phyloP scores from a whole-genome alignment of 129 eudicot species.

The Chrysanthemum lavandulifolium region DNA sequence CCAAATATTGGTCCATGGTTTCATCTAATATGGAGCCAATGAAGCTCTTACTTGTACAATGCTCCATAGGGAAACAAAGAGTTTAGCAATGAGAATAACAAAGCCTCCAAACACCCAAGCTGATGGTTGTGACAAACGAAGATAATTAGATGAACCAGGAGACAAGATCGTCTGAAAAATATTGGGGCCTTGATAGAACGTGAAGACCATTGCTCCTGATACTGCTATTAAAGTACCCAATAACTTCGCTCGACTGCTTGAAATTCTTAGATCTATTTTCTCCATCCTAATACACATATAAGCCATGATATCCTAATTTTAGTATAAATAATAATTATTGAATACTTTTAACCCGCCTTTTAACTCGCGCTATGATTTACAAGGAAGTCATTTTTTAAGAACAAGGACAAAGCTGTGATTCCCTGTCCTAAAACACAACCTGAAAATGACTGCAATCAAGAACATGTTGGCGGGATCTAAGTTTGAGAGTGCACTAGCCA shows the following conservation, averaged over 20 bases:
- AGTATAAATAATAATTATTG: no score
- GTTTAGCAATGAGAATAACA: background rate
- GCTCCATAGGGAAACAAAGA: constrained; percentile 4
- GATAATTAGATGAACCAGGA: background rate
- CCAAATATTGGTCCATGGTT: background rate
- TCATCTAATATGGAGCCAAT: background rate
- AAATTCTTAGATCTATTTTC: constrained; percentile 32
- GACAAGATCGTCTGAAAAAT: background rate
- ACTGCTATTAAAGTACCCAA: constrained; percentile 35
- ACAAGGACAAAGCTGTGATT: no score
- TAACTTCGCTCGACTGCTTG: constrained; percentile 28
- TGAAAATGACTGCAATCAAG: constrained; percentile 29
- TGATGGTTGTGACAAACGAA: constrained; percentile 10
- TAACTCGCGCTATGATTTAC: no score
- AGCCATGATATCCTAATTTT: no score
- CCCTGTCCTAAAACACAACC: no score
- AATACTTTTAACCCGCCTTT: no score
- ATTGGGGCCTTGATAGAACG: constrained; percentile 39
- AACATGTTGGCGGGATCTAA: constrained; percentile 32
- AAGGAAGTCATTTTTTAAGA: no score
- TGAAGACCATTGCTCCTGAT: constrained; percentile 35
- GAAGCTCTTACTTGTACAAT: constrained; percentile 14
- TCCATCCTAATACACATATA: constrained; percentile 36
- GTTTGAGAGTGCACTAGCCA: constrained; percentile 36
- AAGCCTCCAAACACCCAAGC: constrained; percentile 20